A percentile compares a stretch with the other conserved stretches of the same genome.
phyloP scores from a whole-genome alignment of 2,329 filamentous ascomycete genomes.

The Aspergillaceae sp. region DNA sequence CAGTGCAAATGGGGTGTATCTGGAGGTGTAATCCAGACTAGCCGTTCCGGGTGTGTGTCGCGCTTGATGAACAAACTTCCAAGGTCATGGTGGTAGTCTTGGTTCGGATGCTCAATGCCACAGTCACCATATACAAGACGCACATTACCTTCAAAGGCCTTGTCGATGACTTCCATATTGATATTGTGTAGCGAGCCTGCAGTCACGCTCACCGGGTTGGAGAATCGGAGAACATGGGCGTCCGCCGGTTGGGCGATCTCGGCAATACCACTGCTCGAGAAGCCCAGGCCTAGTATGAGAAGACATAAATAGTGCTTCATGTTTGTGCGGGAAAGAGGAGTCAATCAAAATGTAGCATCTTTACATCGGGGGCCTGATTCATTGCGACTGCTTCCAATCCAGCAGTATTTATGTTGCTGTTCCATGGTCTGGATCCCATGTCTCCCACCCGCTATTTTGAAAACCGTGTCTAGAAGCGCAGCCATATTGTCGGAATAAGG shows the following conservation, averaged over 20 bases:
- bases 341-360: too few relatives aligned
- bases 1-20: constrained; percentile 23
- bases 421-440: too few relatives aligned
- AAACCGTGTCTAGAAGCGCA: too few relatives aligned
- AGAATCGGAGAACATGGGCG: constrained; percentile 15
- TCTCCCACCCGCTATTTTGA: too few relatives aligned
- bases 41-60: constrained; percentile 34
- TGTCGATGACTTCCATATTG: constrained; percentile 35
- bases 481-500: too few relatives aligned
- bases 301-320: too few relatives aligned
- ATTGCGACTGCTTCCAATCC: too few relatives aligned
- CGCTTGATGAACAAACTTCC: constrained; percentile 33
- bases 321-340: too few relatives aligned
- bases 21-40: constrained; percentile 32
- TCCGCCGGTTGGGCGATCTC: neutral
- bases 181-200: constrained; percentile 42
- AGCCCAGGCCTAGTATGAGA: too few relatives aligned
- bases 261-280: too few relatives aligned
- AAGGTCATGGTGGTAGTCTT: constrained; percentile 38
- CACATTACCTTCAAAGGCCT: constrained; percentile 37
- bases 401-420: too few relatives aligned
- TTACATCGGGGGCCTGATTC: too few relatives aligned
- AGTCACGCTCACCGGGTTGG: constrained; percentile 24
- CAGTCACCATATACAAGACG: constrained; percentile 41
- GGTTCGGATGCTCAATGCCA: constrained; percentile 20